A percentile compares a stretch with the other conserved stretches of the same genome.
Conservation (phyloP, 306 rosid species). For the Sesbania bispinosa region DNA sequence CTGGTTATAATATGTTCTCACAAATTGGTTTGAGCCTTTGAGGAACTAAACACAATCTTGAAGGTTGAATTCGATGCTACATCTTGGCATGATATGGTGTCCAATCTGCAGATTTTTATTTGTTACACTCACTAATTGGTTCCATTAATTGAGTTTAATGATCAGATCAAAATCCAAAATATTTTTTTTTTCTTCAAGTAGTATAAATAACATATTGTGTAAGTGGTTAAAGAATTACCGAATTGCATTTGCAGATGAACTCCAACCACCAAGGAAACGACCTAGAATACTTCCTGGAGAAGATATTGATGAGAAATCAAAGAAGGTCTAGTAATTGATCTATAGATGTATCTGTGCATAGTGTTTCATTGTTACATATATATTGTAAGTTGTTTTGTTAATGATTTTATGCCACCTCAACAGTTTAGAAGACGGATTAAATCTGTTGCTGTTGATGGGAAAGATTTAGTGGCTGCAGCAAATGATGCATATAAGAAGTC, state of each 20-base stretch:
- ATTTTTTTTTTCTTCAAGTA: neutral
- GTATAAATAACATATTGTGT: no score
- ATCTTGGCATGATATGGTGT: neutral
- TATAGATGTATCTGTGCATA: neutral
- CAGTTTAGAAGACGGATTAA: constrained; percentile 61
- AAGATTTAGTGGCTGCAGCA: constrained; percentile 59
- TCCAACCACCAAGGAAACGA: constrained; percentile 49
- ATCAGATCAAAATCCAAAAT: neutral
- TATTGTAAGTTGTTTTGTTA: constrained; percentile 2
- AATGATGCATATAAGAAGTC: constrained; percentile 49
- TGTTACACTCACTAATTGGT: neutral
- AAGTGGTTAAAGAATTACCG: neutral
- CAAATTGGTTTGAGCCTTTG: constrained; percentile 15
- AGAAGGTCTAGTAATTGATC: constrained; percentile 52
- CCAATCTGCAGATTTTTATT: neutral
- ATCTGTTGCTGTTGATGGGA: constrained; percentile 60
- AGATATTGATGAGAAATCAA: constrained; percentile 80
- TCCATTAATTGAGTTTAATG: neutral
- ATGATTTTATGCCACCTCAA: neutral
- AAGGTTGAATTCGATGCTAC: constrained; percentile 15
- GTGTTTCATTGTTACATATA: neutral
- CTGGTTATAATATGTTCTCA: neutral
- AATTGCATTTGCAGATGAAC: constrained; percentile 56
- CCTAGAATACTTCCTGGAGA: constrained; percentile 79
- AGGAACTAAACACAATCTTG: constrained; percentile 2